Evolutionary conservation across 371 early-diverging fungal genomes (phyloP).

Genomic region (Actinomortierella ambigua): DNA sequence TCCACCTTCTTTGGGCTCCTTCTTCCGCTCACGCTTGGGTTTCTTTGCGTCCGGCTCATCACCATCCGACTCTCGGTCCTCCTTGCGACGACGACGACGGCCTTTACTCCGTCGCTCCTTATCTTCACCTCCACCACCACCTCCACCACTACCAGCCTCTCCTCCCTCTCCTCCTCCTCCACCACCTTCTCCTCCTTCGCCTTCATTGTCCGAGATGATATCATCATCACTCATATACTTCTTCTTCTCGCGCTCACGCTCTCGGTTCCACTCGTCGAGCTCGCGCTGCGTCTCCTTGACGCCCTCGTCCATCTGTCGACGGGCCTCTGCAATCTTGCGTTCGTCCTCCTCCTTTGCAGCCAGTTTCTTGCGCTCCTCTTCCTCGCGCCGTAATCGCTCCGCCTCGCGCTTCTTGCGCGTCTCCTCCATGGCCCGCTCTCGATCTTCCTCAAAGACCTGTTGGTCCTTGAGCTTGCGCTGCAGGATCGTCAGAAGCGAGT

Average conservation of each 20-base stretch:
- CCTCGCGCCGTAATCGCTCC: slow-evolving; percentile 49
- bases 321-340: slow-evolving; percentile 42
- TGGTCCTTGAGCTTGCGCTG: slow-evolving; percentile 67
- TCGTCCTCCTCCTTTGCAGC: slow-evolving; percentile 48
- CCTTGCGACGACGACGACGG: neutral
- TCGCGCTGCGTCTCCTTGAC: slow-evolving; percentile 41
- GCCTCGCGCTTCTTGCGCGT: slow-evolving; percentile 58
- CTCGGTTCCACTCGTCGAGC: slow-evolving; percentile 41
- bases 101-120: slow-evolving; percentile 1
- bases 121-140: slow-evolving; percentile 26
- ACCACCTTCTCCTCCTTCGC: slow-evolving; percentile 20
- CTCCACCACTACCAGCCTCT: slow-evolving; percentile 41
- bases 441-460: slow-evolving; percentile 56
- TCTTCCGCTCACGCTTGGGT: slow-evolving; percentile 8
- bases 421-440: slow-evolving; percentile 50
- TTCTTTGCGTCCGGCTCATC: slow-evolving; percentile 22
- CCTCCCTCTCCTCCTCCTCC: slow-evolving; percentile 43
- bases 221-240: slow-evolving; percentile 41
- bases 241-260: slow-evolving; percentile 43
- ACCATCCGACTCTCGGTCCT: neutral
- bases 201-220: slow-evolving; percentile 25
- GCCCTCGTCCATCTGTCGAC: slow-evolving; percentile 50
- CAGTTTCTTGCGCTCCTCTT: slow-evolving; percentile 39
- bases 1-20: too few relatives aligned
- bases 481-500: slow-evolving; percentile 62